phyloP scores from a whole-genome alignment of 129 eudicot genomes.

The Lactuca sativa region DNA sequence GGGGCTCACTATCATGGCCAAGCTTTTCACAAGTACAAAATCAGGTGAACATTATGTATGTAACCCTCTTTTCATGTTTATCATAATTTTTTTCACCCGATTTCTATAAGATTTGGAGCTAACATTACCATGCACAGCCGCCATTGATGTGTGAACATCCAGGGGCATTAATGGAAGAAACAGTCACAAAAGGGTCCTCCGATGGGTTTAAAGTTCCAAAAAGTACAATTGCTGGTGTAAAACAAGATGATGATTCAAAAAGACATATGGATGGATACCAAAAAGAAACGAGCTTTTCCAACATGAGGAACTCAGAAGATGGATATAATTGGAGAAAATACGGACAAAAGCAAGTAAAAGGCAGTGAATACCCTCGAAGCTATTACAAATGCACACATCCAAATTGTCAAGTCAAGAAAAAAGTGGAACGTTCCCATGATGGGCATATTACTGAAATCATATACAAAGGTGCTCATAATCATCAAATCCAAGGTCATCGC shows the following conservation, averaged over 20 bases:
- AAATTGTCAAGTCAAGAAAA: constrained; percentile 76
- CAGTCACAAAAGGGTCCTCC: constrained; percentile 26
- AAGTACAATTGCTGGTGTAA: constrained; percentile 11
- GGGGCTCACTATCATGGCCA: constrained; percentile 38
- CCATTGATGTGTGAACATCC: constrained; percentile 29
- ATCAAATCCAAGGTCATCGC: constrained; percentile 36
- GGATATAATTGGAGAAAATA: constrained; percentile 86
- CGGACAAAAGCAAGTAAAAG: constrained; percentile 86
- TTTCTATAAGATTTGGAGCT: background rate
- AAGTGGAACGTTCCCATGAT: constrained; percentile 72
- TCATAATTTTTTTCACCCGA: background rate
- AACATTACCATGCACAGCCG: constrained; percentile 39
- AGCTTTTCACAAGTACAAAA: constrained; percentile 40
- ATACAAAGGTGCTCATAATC: constrained; percentile 76
- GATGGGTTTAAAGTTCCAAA: constrained; percentile 21
- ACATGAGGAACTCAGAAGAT: constrained; percentile 49
- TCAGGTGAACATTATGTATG: constrained; percentile 34
- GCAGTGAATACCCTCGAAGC: constrained; percentile 84
- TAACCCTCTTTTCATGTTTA: constrained; percentile 7
- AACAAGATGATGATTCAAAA: background rate
- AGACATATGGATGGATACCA: background rate
- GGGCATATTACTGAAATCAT: constrained; percentile 77
- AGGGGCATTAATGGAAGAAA: constrained; percentile 26
- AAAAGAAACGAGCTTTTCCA: constrained; percentile 21
- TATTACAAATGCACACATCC: constrained; percentile 71